Evolutionary conservation across 139 green algal species (phyloP).

Genomic region (Tetradesmus obliquus): DNA sequence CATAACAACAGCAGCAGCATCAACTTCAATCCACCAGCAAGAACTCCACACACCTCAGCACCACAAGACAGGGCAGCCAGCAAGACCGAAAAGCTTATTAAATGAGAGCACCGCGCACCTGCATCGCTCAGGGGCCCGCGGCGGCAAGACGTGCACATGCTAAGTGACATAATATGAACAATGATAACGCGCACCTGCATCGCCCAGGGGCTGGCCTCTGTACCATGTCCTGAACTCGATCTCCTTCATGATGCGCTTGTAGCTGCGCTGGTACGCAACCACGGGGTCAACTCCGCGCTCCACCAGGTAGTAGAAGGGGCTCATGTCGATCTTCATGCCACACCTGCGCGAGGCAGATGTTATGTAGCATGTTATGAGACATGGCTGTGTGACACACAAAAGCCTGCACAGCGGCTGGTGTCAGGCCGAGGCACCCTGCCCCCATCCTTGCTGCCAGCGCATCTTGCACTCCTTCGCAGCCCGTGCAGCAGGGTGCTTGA

Average conservation of each 20-base stretch:
- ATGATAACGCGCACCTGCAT: constrained; percentile 24
- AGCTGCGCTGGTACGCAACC: constrained; percentile 63
- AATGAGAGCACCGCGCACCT: no score
- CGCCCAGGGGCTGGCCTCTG: constrained; percentile 41
- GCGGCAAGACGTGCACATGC: no score
- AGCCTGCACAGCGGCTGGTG: no score
- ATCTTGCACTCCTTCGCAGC: neutral
- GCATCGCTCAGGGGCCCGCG: constrained; percentile 47
- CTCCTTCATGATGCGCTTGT: constrained; percentile 64
- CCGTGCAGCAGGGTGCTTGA: neutral
- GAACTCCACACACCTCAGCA: no score
- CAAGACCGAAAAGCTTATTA: no score
- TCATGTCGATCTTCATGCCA: constrained; percentile 76
- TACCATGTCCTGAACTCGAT: constrained; percentile 76
- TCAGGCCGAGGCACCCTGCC: no score
- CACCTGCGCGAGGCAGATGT: constrained; percentile 63
- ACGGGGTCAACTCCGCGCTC: constrained; percentile 66
- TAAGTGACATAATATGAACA: no score
- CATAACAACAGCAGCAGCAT: no score
- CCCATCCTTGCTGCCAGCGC: no score
- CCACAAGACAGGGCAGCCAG: no score
- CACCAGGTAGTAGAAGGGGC: constrained; percentile 77
- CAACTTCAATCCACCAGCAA: no score
- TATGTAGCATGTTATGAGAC: neutral
- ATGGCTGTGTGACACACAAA: neutral